phyloP scores from a whole-genome alignment of 2,329 filamentous ascomycete species.

The Hymenotorrendiella dingleyae region DNA sequence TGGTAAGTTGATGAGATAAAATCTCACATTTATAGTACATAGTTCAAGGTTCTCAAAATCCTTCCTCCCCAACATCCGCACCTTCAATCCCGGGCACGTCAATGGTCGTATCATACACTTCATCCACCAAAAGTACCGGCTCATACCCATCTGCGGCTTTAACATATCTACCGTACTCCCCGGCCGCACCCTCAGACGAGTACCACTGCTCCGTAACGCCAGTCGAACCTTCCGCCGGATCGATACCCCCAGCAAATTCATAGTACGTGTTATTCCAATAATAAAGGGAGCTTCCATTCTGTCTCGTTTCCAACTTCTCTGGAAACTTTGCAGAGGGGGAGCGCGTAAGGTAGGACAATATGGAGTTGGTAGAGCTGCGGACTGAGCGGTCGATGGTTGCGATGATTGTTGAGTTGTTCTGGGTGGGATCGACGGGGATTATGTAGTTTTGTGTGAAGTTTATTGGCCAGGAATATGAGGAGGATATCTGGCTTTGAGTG shows the following conservation, averaged over 20 bases:
- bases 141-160: constrained; percentile 23
- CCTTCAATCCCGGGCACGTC: constrained; percentile 11
- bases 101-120: constrained; percentile 11
- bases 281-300: constrained; percentile 18
- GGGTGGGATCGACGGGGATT: constrained; percentile 8
- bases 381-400: constrained; percentile 15
- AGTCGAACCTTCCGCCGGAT: constrained; percentile 13
- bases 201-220: constrained; percentile 21
- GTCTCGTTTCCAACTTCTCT: constrained; percentile 10
- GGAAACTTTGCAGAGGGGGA: constrained; percentile 6
- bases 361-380: constrained; percentile 7
- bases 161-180: constrained; percentile 19
- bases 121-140: constrained; percentile 17
- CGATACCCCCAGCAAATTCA: constrained; percentile 19
- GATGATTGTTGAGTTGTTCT: constrained; percentile 12
- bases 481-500: constrained; percentile 3
- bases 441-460: constrained; percentile 12
- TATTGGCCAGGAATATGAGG: constrained; percentile 15
- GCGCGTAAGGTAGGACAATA: constrained; percentile 18
- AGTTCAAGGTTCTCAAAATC: no score
- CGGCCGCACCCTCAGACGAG: constrained; percentile 8
- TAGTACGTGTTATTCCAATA: constrained; percentile 24
- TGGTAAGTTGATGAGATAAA: no score
- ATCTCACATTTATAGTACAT: no score
- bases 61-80: not conserved